Evolutionary conservation across 2,329 filamentous ascomycete species (phyloP).

Genomic region (Fusarium pilosicola): DNA sequence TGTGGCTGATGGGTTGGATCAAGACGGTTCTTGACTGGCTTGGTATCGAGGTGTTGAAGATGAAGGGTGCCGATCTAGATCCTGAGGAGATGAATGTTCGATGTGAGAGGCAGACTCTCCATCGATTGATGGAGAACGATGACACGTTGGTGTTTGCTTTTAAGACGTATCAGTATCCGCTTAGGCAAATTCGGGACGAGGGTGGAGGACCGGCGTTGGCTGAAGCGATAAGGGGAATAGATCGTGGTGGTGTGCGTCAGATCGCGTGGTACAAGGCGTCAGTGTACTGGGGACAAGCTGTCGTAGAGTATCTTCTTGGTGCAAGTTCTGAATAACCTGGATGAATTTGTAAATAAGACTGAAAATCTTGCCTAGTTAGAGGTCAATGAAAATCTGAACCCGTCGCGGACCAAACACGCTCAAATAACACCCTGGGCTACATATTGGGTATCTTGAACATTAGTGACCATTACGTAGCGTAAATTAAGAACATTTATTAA

Average conservation of each 20-base stretch:
- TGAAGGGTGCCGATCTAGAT: rapidly evolving
- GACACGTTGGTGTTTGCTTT: background rate
- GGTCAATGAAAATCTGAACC: background rate
- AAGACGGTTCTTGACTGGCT: background rate
- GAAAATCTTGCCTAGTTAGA: rapidly evolving
- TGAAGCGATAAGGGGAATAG: background rate
- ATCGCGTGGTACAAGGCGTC: background rate
- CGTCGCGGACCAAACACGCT: rapidly evolving
- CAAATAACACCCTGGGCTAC: background rate
- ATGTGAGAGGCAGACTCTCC: background rate
- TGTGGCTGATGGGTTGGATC: background rate
- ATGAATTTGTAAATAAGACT: no score
- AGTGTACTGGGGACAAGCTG: background rate
- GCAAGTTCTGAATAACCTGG: background rate
- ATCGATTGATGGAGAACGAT: background rate
- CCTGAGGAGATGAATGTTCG: background rate
- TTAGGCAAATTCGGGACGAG: background rate
- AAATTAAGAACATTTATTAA: rapidly evolving
- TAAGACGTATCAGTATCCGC: background rate
- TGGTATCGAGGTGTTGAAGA: background rate
- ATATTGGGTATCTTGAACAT: background rate
- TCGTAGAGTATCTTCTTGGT: background rate
- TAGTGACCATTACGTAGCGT: background rate
- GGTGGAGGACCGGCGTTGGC: background rate
- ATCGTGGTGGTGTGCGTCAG: background rate